These are phyloP conservation scores for Cornus controversa DNA, from an alignment of 148 eudicot genomes.

Conservation along the genomic window DNA sequence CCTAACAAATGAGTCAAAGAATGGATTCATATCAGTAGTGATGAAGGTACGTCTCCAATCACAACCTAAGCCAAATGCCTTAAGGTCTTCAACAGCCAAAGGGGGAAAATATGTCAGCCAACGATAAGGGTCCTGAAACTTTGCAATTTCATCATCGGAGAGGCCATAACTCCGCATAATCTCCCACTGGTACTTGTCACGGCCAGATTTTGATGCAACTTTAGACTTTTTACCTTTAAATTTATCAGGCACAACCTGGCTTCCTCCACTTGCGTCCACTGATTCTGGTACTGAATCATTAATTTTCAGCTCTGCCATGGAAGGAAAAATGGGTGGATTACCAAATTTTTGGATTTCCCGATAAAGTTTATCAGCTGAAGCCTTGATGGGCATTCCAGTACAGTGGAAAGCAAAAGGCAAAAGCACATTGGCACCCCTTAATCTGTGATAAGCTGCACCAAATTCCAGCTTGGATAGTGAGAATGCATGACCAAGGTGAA, in stretches of 20 bases:
- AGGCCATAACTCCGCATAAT: constrained; percentile 87
- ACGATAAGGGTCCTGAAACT: constrained; percentile 60
- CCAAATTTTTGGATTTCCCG: constrained; percentile 77
- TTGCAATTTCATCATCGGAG: constrained; percentile 61
- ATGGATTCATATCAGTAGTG: constrained; percentile 79
- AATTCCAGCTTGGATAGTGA: constrained; percentile 89
- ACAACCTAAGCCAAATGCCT: constrained; percentile 81
- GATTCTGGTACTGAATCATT: constrained; percentile 31
- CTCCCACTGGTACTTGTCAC: constrained; percentile 82
- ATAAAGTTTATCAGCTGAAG: constrained; percentile 79
- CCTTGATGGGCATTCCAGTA: constrained; percentile 97
- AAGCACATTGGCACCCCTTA: constrained; percentile 84
- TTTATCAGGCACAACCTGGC: constrained; percentile 51
- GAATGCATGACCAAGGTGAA: constrained; percentile 92
- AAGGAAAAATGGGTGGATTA: constrained; percentile 75
- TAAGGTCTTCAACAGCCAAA: constrained; percentile 78
- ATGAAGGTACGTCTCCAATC: constrained; percentile 94
- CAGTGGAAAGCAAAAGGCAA: constrained; percentile 92
- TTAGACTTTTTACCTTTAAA: constrained; percentile 90
- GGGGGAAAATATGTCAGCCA: constrained; percentile 85
- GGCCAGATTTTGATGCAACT: constrained; percentile 71
- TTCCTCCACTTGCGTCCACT: constrained; percentile 38
- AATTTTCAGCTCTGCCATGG: constrained; percentile 41
- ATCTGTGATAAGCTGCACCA: constrained; percentile 80
- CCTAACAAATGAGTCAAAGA: constrained; percentile 76